Percentiles rank a stretch among this genome's conserved stretches.
These are phyloP conservation scores for Chamaenerion angustifolium DNA, from an alignment of 345 rosid genomes.

Conservation along the genomic window DNA sequence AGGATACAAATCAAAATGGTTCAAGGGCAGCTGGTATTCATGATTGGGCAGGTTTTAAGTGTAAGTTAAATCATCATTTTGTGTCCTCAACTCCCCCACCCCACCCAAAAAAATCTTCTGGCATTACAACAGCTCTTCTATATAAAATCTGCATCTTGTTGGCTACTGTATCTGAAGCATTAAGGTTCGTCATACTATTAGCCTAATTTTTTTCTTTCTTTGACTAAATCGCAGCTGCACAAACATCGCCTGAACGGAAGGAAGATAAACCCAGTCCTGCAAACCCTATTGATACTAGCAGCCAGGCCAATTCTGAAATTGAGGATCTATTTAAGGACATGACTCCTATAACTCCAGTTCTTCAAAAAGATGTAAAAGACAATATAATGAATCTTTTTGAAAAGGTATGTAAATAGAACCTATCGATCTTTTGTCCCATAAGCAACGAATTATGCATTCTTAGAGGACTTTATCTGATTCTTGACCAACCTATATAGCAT, in stretches of 20 bases:
- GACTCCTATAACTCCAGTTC: conserved; percentile 22
- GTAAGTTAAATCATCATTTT: conserved; percentile 12
- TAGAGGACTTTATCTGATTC: too few species aligned
- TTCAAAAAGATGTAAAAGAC: conserved; percentile 69
- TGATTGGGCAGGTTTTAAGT: conserved; percentile 10
- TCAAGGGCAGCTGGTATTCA: conserved; percentile 6
- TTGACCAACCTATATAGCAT: too few species aligned
- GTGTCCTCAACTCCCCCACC: neutral
- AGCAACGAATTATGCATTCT: neutral
- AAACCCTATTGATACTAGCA: conserved; percentile 33
- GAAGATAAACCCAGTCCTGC: conserved; percentile 21
- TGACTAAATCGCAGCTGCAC: conserved; percentile 44
- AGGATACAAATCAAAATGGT: conserved; percentile 22
- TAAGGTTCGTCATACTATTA: too few species aligned
- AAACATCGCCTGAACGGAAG: conserved; percentile 33
- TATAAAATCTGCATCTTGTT: neutral
- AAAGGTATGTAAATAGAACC: conserved; percentile 39
- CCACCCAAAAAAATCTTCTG: neutral
- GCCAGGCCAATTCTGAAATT: conserved; percentile 38
- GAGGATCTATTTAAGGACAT: conserved; percentile 74
- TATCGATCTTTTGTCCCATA: neutral
- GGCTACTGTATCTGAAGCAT: neutral
- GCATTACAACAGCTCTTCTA: neutral
- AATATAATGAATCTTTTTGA: conserved; percentile 98
- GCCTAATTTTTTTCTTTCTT: too few species aligned